Base-by-base conservation (phyloP, 768 basidiomycete species). In the Mycena venus region DNA sequence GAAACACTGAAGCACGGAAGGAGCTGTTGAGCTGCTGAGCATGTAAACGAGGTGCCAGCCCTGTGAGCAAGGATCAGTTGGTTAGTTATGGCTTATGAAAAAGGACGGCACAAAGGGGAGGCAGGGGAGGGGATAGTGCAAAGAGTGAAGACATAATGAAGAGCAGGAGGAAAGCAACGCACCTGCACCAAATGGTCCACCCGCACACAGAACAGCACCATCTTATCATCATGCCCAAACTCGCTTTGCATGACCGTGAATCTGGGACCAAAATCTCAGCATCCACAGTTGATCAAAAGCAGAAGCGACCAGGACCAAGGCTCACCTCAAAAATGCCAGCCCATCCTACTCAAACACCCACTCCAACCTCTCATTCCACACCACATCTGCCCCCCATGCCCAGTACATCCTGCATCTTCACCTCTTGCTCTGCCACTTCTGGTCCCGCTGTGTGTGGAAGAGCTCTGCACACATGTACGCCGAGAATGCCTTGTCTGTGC, bases 121-220 rank as follows among this genome's bases (percentile, higher is more conserved):
- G n/a, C n/a, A n/a, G n/a, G n/a, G n/a, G n/a, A 29, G 14, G n/a
- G n/a, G n/a, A n/a, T n/a, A n/a, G n/a, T n/a, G n/a, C n/a, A n/a
- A n/a, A n/a, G n/a, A n/a, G n/a, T n/a, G n/a, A n/a, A n/a, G n/a
- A n/a, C n/a, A n/a, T n/a, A 14, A 27, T 19, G 7, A 14, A 23
- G 10, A 5, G 3, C 40, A 36, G 23, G 7, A 23, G 21, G 15
- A 1, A 14, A n/a, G 14, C 4, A 1, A 65, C 64, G n/a, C 59
- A 70, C 73, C 69, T 73, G 80, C 51, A 87, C 81, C 29, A 92
- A 75, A 70, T 88, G 81, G 34, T 83, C 83, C 36, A 92, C 74
- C 14, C 87, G 85, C n/a, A 87, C 89, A 78, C 90, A 90, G 77
- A 91, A 91, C 8, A 87, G 82, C 3, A 84, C 88, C n/a, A 91